A percentile compares a stretch with the other conserved stretches of the same genome.
Evolutionary conservation across 495 filamentous ascomycete species (phyloP).

Genomic region (Xylaria flabelliformis): DNA sequence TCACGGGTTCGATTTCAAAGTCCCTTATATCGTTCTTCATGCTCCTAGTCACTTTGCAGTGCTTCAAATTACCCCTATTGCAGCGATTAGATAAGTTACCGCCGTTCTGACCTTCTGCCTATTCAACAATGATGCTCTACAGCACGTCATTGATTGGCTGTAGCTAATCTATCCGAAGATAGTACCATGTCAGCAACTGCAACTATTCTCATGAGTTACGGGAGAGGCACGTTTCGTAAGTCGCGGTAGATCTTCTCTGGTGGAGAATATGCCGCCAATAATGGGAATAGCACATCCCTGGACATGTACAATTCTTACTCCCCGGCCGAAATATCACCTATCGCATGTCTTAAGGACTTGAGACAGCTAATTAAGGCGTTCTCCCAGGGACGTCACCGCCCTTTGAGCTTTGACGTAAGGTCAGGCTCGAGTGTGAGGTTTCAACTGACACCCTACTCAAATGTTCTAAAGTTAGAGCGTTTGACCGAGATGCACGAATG

Average conservation of each 20-base stretch:
- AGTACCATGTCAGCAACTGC: neutral
- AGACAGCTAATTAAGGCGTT: neutral
- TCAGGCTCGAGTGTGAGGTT: neutral
- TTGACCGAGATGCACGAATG: too few relatives aligned
- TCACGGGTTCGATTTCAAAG: too few relatives aligned
- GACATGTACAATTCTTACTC: neutral
- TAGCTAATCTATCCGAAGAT: neutral
- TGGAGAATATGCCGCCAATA: neutral
- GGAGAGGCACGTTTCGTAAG: neutral
- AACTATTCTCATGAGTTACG: neutral
- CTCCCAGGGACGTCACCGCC: neutral
- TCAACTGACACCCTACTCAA: neutral
- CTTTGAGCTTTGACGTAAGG: neutral
- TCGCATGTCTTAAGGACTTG: neutral
- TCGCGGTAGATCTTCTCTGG: neutral
- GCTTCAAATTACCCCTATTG: neutral
- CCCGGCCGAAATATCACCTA: neutral
- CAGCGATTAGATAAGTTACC: neutral
- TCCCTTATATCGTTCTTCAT: neutral
- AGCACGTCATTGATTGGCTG: neutral
- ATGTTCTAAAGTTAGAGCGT: constrained; percentile 13
- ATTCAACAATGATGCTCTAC: neutral
- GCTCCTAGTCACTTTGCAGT: neutral
- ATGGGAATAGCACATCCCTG: neutral
- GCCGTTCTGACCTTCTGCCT: neutral